phyloP scores from a whole-genome alignment of 1,139 yeast genomes.

The Saccharomyces hybrid region DNA sequence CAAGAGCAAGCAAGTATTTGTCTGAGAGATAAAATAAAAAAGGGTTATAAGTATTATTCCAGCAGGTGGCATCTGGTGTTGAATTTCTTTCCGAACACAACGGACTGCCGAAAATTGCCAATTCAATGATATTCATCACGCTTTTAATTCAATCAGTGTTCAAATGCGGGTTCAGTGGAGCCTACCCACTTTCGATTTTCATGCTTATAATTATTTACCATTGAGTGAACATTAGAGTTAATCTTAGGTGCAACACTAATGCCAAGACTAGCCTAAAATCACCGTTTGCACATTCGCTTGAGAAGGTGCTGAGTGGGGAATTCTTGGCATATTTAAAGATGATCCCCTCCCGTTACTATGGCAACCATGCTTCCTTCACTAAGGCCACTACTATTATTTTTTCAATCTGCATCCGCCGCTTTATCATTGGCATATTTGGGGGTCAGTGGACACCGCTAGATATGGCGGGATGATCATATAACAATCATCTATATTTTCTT shows the following conservation, averaged over 20 bases:
- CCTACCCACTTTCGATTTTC: neutral
- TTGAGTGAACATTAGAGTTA: neutral
- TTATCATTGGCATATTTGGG: neutral
- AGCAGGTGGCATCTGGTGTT: neutral
- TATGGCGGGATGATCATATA: neutral
- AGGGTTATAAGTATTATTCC: no score
- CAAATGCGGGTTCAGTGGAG: neutral
- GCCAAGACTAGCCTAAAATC: no score
- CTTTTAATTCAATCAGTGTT: neutral
- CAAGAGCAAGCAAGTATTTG: no score
- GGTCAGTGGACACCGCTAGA: neutral
- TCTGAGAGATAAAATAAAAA: no score
- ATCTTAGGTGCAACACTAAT: neutral
- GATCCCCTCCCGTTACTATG: neutral
- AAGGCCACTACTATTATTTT: neutral
- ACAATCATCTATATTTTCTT: neutral
- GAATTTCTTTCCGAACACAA: neutral
- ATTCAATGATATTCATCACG: neutral
- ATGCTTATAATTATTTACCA: neutral
- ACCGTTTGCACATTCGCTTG: no score
- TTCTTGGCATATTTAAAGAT: neutral
- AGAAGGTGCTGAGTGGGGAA: no score
- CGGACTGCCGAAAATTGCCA: neutral
- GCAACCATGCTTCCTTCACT: neutral
- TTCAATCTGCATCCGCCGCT: neutral